Evolutionary conservation across 2,329 filamentous ascomycete genomes (phyloP), one percentile per base, ranked within the genome.

Genomic region (Fusarium irregulare): DNA sequence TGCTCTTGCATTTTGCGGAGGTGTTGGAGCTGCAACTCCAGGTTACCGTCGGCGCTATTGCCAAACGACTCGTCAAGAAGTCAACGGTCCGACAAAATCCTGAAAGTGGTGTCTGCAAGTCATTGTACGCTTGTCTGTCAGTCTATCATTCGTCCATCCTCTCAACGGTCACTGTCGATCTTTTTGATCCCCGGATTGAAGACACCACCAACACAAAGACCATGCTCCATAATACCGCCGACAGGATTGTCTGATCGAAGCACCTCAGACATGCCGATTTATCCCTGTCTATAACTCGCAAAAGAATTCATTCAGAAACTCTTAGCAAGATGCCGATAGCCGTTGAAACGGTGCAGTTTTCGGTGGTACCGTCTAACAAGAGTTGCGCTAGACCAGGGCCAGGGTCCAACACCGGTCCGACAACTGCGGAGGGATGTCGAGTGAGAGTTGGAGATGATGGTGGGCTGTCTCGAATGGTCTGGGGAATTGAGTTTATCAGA

Each of bases 201-300:
- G 44, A 20, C 32, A 28, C 8, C 12, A 10, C 21, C 41, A 23
- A 28, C 20, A n/a, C n/a, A 42, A 41, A 40, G 16, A 7, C 11
- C 9, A 41, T 30, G 30, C 60, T 64, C 60, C 61, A 64, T 51
- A 64, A 59, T 64, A 58, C 51, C 60, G 61, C 60, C 61, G 60
- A 64, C 41, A 30, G 16, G 21, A 28, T 34, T 49, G 60, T 34
- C 37, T 34, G 21, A n/a, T 42, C 21, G 20, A 32, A 21, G 20
- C 21, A 32, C 28, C 21, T 34, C 30, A n/a, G 16, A 20, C 40
- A 40, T 57, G 21, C n/a, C 44, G 42, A 18, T 44, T 32, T 27
- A 64, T 50, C 61, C 60, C 23, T 50, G 40, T 10, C 11, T 23
- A 32, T 8, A 40, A 18, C n/a, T 10, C 9, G 37, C 27, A 25